Evolutionary conservation across 768 basidiomycete species (phyloP).

Genomic region (Lactifluus volemus): DNA sequence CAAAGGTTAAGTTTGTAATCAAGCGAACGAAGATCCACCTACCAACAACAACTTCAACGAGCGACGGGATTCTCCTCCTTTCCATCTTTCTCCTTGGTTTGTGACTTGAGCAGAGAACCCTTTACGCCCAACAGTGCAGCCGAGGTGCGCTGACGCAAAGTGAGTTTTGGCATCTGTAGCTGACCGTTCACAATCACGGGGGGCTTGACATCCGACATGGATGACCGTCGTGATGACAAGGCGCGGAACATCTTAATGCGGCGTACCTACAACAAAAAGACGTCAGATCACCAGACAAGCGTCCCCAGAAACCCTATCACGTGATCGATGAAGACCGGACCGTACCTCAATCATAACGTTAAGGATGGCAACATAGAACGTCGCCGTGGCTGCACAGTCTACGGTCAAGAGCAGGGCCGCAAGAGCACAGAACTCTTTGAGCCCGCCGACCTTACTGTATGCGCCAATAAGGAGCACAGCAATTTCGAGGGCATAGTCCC

Average conservation of each 20-base stretch:
- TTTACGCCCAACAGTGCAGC: slow-evolving; percentile 37
- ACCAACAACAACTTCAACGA: slow-evolving; percentile 84
- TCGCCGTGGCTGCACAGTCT: slow-evolving; percentile 84
- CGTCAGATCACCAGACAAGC: not conserved
- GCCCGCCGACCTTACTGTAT: slow-evolving; percentile 75
- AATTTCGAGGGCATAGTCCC: slow-evolving; percentile 91
- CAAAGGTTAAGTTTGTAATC: not conserved
- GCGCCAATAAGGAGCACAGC: slow-evolving; percentile 84
- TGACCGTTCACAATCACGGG: slow-evolving; percentile 18
- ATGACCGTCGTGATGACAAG: slow-evolving; percentile 31
- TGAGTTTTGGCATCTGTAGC: slow-evolving; percentile 20
- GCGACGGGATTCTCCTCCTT: slow-evolving; percentile 75
- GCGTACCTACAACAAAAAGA: slow-evolving; percentile 42
- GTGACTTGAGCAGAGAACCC: slow-evolving; percentile 35
- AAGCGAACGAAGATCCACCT: slow-evolving; percentile 24
- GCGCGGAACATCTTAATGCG: slow-evolving; percentile 58
- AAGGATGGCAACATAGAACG: slow-evolving; percentile 82
- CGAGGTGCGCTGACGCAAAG: slow-evolving; percentile 24
- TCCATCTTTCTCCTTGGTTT: slow-evolving; percentile 29
- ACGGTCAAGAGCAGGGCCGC: slow-evolving; percentile 81
- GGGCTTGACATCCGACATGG: slow-evolving; percentile 21
- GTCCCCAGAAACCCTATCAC: slow-evolving; percentile 4
- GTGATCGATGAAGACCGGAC: not conserved
- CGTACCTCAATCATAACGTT: slow-evolving; percentile 93
- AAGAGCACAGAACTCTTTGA: slow-evolving; percentile 91